Percentiles rank a stretch among this genome's conserved stretches.
Conservation (phyloP, 495 filamentous ascomycete species). For the Lasiosphaeriaceae sp. region DNA sequence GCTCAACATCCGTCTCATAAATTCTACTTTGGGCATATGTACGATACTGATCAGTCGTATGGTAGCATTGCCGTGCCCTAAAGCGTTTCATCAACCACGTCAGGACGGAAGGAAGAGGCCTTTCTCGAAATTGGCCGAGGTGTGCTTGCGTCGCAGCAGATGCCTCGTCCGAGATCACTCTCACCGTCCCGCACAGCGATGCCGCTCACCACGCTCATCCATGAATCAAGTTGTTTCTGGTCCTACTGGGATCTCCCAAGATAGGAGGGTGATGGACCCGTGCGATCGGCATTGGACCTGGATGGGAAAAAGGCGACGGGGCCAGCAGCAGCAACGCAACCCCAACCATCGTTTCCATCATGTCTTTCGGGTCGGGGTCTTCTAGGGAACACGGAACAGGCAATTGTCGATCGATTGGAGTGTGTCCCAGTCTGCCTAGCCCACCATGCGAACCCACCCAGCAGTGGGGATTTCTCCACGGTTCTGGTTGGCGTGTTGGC, state of each 20-base stretch:
- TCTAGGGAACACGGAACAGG: neutral
- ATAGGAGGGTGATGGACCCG: neutral
- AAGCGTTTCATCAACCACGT: neutral
- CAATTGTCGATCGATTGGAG: slow-evolving; percentile 3
- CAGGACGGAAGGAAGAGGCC: neutral
- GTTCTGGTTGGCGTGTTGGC: too few relatives aligned
- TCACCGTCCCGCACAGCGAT: too few relatives aligned
- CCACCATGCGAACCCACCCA: too few relatives aligned
- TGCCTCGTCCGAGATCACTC: neutral
- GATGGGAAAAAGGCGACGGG: too few relatives aligned
- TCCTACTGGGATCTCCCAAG: neutral
- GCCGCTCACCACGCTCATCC: too few relatives aligned
- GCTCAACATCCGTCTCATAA: too few relatives aligned
- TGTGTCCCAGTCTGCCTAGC: slow-evolving; percentile 3
- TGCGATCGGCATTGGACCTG: neutral
- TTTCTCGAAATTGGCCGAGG: neutral
- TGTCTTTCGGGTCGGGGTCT: too few relatives aligned
- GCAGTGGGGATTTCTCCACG: too few relatives aligned
- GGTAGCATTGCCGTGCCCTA: neutral
- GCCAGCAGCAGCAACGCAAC: too few relatives aligned
- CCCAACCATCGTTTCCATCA: too few relatives aligned
- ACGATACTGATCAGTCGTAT: neutral
- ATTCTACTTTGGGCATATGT: neutral
- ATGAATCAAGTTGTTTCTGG: too few relatives aligned
- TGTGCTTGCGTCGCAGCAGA: neutral